Evolutionary conservation across 495 filamentous ascomycete genomes (phyloP).

Genomic region (Astrothelium macrocarpum): DNA sequence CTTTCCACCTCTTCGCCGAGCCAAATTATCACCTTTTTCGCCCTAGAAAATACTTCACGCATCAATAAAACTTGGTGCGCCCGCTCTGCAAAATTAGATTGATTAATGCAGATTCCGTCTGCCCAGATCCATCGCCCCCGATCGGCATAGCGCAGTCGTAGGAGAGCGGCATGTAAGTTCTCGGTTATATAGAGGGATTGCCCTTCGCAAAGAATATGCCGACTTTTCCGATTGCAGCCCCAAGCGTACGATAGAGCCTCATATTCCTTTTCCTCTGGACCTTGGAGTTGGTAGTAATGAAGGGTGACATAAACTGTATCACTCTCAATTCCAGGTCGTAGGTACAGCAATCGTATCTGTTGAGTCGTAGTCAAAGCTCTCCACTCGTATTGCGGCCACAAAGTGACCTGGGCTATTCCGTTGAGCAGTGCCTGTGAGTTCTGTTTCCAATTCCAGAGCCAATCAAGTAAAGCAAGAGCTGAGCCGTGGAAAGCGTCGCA

Average conservation of each 20-base stretch:
- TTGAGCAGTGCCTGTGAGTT: too few relatives aligned
- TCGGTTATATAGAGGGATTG: background rate
- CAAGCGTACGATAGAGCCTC: slow-evolving; percentile 10
- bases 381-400: too few relatives aligned
- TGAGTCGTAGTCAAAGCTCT: too few relatives aligned
- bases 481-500: too few relatives aligned
- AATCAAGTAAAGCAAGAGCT: too few relatives aligned
- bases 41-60: background rate
- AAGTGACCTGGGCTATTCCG: too few relatives aligned
- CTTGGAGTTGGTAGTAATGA: too few relatives aligned
- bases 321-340: too few relatives aligned
- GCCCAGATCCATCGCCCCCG: background rate
- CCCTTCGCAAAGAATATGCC: background rate
- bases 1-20: slow-evolving; percentile 1
- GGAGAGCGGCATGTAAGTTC: background rate
- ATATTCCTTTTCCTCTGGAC: too few relatives aligned
- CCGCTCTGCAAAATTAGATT: background rate
- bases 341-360: too few relatives aligned
- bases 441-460: too few relatives aligned
- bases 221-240: background rate
- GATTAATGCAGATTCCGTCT: slow-evolving; percentile 11
- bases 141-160: background rate
- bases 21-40: background rate
- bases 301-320: too few relatives aligned
- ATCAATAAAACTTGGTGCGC: background rate